These are phyloP conservation scores for Pseudocercospora crystallina DNA, from an alignment of 2,329 filamentous ascomycete species.

Conservation along the genomic window DNA sequence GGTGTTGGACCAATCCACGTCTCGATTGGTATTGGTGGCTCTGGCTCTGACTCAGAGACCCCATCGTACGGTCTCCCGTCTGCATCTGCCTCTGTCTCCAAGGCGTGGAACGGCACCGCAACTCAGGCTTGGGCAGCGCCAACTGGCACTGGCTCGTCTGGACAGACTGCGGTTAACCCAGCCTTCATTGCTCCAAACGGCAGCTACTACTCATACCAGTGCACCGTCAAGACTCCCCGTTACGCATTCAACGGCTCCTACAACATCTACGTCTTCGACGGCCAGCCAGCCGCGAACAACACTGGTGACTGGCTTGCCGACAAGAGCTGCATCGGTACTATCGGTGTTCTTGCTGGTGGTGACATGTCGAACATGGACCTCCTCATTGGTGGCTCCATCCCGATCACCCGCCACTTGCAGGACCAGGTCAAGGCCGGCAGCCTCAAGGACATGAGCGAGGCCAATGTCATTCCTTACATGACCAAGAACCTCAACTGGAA, in stretches of 20 bases:
- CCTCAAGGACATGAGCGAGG: constrained; percentile 33
- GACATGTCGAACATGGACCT: constrained; percentile 27
- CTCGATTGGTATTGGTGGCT: constrained; percentile 4
- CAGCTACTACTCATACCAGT: constrained; percentile 64
- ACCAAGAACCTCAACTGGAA: constrained; percentile 36
- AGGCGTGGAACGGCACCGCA: constrained; percentile 13
- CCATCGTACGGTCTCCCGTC: constrained; percentile 7
- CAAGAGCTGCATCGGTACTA: constrained; percentile 59
- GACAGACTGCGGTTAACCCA: constrained; percentile 5
- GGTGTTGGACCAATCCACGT: constrained; percentile 13
- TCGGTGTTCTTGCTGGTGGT: constrained; percentile 47
- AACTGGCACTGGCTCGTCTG: constrained; percentile 3
- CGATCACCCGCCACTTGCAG: constrained; percentile 44
- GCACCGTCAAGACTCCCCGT: constrained; percentile 63
- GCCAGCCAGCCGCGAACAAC: constrained; percentile 45
- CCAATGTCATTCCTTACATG: constrained; percentile 32
- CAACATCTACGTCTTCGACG: constrained; percentile 67
- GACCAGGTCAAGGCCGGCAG: constrained; percentile 32
- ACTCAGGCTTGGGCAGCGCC: constrained; percentile 3
- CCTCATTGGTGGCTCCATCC: constrained; percentile 43
- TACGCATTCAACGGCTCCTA: constrained; percentile 62
- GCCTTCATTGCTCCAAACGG: constrained; percentile 38
- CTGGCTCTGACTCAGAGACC: too few relatives aligned
- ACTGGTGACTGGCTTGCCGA: constrained; percentile 52
- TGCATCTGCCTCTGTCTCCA: constrained; percentile 2